Conservation (phyloP, 768 basidiomycete genomes). For the Lactifluus echinatus region DNA sequence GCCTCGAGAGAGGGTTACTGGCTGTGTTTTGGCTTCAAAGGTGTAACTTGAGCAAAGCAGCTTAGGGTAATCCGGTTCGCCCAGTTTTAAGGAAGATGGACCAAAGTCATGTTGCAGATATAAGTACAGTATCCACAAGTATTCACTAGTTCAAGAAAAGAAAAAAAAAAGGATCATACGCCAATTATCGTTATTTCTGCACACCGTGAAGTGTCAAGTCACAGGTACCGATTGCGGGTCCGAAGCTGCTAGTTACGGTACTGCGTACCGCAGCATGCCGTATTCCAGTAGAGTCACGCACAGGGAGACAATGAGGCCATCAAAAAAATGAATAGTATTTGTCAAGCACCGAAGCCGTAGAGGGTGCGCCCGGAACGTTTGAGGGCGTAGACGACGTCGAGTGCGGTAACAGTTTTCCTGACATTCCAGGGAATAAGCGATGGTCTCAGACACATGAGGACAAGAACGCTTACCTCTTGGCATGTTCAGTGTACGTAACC, state of each 20-base stretch:
- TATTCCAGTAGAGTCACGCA: neutral
- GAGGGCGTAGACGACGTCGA: constrained; percentile 55
- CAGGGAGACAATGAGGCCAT: neutral
- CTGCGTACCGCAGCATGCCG: neutral
- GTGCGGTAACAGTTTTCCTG: constrained; percentile 45
- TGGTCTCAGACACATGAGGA: neutral
- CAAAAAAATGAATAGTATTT: too few species aligned
- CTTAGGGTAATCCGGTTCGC: neutral
- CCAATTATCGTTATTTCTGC: neutral
- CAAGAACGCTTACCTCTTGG: constrained; percentile 34
- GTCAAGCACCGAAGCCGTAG: constrained; percentile 46
- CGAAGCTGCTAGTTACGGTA: neutral
- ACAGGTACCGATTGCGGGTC: neutral
- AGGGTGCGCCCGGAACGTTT: constrained; percentile 51
- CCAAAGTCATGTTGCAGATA: neutral
- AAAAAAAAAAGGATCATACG: neutral
- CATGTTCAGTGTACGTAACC: constrained; percentile 61
- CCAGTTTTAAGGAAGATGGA: neutral
- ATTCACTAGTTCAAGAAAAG: neutral
- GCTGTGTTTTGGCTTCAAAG: constrained; percentile 65
- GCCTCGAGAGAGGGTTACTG: constrained; percentile 83
- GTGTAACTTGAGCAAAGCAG: neutral
- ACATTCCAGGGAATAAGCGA: neutral
- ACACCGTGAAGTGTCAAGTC: neutral
- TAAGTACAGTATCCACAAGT: neutral